Conservation (phyloP, 768 basidiomycete genomes). For the Amylocystis lapponica region DNA sequence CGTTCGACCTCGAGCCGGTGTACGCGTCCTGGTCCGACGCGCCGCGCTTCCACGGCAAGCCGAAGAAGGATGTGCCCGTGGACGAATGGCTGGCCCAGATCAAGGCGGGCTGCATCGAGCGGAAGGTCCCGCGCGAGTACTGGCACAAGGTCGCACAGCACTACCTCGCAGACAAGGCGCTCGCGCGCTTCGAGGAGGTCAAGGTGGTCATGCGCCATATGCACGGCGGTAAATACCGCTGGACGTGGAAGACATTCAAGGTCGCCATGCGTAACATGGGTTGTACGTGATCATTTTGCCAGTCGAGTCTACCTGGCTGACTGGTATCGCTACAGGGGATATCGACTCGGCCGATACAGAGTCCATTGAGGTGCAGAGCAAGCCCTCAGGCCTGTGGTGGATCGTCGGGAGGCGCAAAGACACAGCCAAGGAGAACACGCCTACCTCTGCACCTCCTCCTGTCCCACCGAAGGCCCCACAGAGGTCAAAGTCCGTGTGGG, state of each 20-base stretch:
- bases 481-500: slow-evolving; percentile 16
- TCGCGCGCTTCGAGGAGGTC: slow-evolving; percentile 59
- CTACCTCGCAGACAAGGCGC: slow-evolving; percentile 69
- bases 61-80: slow-evolving; percentile 63
- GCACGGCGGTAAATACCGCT: slow-evolving; percentile 71
- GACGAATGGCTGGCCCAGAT: slow-evolving; percentile 71
- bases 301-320: background rate
- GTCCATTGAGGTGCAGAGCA: slow-evolving; percentile 52
- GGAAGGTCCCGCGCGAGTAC: slow-evolving; percentile 71
- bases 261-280: slow-evolving; percentile 78
- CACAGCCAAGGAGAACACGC: slow-evolving; percentile 24
- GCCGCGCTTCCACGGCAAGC: slow-evolving; percentile 61
- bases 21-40: slow-evolving; percentile 60
- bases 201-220: slow-evolving; percentile 70
- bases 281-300: slow-evolving; percentile 42
- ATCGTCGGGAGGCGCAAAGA: slow-evolving; percentile 37
- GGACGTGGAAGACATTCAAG: slow-evolving; percentile 82
- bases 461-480: slow-evolving; percentile 9
- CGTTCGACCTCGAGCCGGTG: slow-evolving; percentile 67
- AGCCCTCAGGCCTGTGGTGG: slow-evolving; percentile 50
- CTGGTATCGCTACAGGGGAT: slow-evolving; percentile 45
- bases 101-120: slow-evolving; percentile 63
- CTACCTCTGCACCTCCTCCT: slow-evolving; percentile 1
- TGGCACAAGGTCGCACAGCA: slow-evolving; percentile 81
- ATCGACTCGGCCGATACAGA: slow-evolving; percentile 58